Conservation (phyloP, 345 rosid genomes). For the Salix arbutifolia region DNA sequence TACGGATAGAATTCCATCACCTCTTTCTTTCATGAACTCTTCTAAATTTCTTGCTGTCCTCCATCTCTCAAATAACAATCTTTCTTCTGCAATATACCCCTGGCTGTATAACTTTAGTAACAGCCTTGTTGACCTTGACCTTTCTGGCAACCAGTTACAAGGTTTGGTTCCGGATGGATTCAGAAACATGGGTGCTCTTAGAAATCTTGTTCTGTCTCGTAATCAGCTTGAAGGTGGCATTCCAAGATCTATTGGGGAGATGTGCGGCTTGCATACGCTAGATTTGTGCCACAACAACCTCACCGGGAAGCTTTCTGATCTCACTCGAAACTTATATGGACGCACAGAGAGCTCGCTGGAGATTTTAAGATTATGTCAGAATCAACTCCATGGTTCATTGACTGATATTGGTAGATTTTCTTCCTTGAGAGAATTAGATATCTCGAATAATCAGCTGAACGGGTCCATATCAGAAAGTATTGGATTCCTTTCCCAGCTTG, state of each 20-base stretch:
- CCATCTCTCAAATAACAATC: slow-evolving; percentile 3
- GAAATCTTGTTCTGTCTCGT: background rate
- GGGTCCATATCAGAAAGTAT: slow-evolving; percentile 12
- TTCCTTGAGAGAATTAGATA: background rate
- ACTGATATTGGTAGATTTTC: slow-evolving; percentile 11
- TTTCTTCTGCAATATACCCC: slow-evolving; percentile 1
- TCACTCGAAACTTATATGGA: slow-evolving; percentile 11
- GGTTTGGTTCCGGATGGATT: slow-evolving; percentile 3
- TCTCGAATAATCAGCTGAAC: background rate
- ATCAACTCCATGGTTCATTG: slow-evolving; percentile 19
- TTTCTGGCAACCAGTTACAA: background rate
- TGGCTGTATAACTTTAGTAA: slow-evolving; percentile 17
- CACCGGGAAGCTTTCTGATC: background rate
- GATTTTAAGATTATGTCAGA: slow-evolving; percentile 5
- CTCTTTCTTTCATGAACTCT: background rate
- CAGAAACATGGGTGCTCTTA: background rate
- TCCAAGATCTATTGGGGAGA: slow-evolving; percentile 10
- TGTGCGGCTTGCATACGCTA: slow-evolving; percentile 16
- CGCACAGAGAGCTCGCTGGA: slow-evolving; percentile 15
- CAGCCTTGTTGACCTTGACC: slow-evolving; percentile 7
- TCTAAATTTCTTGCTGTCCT: slow-evolving; percentile 1
- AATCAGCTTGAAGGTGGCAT: slow-evolving; percentile 10
- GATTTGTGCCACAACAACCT: slow-evolving; percentile 5
- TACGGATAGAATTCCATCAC: background rate
- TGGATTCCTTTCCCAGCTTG: slow-evolving; percentile 9